Evolutionary conservation across 2,329 filamentous ascomycete genomes (phyloP), one percentile per base, ranked within the genome.

Genomic region (Xylariaceae sp.): DNA sequence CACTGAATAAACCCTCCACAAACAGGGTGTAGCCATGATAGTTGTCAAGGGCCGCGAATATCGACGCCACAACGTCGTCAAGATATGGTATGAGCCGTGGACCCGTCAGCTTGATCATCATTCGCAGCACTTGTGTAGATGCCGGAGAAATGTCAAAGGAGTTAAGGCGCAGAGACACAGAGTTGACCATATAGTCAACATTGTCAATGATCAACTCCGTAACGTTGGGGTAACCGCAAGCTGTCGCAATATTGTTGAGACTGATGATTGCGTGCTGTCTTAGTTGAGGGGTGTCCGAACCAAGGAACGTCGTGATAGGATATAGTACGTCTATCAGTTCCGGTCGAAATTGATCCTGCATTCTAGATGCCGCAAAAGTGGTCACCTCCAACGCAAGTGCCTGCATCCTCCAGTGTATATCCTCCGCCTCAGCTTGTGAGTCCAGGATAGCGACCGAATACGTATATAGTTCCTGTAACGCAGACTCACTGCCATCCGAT

Each of bases 161-260:
- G 68, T 96, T 97, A 6, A 99, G 82, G 62, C 92, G 89, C 61
- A 97, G 75, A 0, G 90, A 90, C 13, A 99, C 85, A 0, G 94
- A 90, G 70, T 97, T 97, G 62, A 97, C 88, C 75, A 99, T 89
- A 72, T 99, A 99, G 73, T 99, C 94, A 13, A 91, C 92, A 62
- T 99, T 99, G 55, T 89, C 86, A 34, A 97, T 83, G 45, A 99
- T 87, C 64, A 99, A 78, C 13, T 89, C 85, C 30, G 66, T 88
- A 3, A 93, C 88, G 67, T 81, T 86, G 0, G 71, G 62, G 68
- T 97, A 99, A 1, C 83, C 85, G 68, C 91, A 97, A 0, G 88
- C 82, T 2, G 74, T 70, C 0, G 93, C 88, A n/a, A 97, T 78
- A 15, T 86, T 84, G 69, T 97, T 94, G 11, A 99, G 79, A 42